Evolutionary conservation across 768 basidiomycete genomes (phyloP), one percentile per base, ranked within the genome.

Genomic region (Lactarius trivialis): DNA sequence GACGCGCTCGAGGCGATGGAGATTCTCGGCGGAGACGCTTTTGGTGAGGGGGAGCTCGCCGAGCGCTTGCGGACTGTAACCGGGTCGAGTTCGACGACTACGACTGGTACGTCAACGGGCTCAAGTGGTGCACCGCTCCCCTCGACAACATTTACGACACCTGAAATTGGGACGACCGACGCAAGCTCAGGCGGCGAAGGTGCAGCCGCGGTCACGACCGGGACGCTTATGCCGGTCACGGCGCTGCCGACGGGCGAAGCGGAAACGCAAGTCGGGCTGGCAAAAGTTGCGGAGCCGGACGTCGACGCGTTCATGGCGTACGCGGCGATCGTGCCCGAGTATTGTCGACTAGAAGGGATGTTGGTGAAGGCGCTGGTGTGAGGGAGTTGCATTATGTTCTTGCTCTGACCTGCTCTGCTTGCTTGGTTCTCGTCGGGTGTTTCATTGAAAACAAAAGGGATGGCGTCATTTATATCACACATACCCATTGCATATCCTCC

Each of bases 251-350:
- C 90, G 1, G 77, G 79, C 3, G 89, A 91, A 64, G 76, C 79
- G 17, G 91, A 92, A 74, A 78, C 82, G 34, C 88, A 89, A 73
- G 76, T 87, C 36, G 91, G 91, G 17, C 73, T 92, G 52, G 86
- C 83, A 34, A 91, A 91, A 73, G 86, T 93, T 7, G 90, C 91
- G 0, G 89, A 91, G 62, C 83, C 91, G 15, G 91, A 93, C 70
- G 75, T 84, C 57, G 91, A 93, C 72, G 85, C 90, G 59, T 91
- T 91, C 73, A 82, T 90, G 83, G 82, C 86, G 0, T 93, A 93
- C 71, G 89, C 90, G 21, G 83, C 89, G 37, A 88, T 92, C 70
- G 86, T 93, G 19, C 88, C 89, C 30, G 91, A 93, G 74, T 93
- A 85, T 72, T 84, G 82, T 75, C 77, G 91, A 45, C 73, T 93